phyloP scores from a whole-genome alignment of 1,139 yeast genomes.

The Scheffersomyces lignicola region DNA sequence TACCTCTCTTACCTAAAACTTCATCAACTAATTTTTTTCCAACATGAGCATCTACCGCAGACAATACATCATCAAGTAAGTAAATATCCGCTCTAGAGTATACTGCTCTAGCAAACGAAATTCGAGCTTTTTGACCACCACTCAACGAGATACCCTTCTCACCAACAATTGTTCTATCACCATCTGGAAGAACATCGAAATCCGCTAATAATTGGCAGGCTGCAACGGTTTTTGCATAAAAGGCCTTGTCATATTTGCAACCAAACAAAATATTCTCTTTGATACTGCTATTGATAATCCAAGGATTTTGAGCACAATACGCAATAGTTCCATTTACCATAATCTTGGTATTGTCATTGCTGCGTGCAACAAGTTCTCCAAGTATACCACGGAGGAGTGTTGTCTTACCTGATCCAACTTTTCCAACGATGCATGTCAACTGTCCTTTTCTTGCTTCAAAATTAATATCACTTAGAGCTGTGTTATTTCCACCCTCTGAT shows the following conservation, averaged over 20 bases:
- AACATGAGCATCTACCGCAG: constrained; percentile 44
- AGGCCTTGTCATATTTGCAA: constrained; percentile 23
- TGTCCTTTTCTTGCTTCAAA: constrained; percentile 59
- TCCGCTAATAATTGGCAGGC: constrained; percentile 41
- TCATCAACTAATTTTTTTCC: constrained; percentile 35
- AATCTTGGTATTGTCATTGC: constrained; percentile 17
- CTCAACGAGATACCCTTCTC: constrained; percentile 46
- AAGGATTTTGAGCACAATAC: constrained; percentile 38
- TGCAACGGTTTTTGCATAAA: constrained; percentile 31
- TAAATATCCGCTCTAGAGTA: constrained; percentile 41
- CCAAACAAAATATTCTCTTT: constrained; percentile 45
- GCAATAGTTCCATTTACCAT: constrained; percentile 29
- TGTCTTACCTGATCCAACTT: constrained; percentile 82
- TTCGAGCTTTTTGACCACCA: constrained; percentile 48
- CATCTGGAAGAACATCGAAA: constrained; percentile 38
- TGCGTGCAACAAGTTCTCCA: constrained; percentile 44
- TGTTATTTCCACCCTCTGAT: constrained; percentile 19
- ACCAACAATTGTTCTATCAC: constrained; percentile 42
- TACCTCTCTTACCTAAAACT: constrained; percentile 28
- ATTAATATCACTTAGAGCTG: constrained; percentile 54
- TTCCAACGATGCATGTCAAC: constrained; percentile 71
- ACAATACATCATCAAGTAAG: constrained; percentile 37
- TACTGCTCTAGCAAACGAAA: constrained; percentile 43
- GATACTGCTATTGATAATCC: constrained; percentile 42
- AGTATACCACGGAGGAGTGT: constrained; percentile 62